A percentile compares a stretch with the other conserved stretches of the same genome.
Conservation (phyloP, 108 stramenopile genomes). For the Parietichytrium sp. region DNA sequence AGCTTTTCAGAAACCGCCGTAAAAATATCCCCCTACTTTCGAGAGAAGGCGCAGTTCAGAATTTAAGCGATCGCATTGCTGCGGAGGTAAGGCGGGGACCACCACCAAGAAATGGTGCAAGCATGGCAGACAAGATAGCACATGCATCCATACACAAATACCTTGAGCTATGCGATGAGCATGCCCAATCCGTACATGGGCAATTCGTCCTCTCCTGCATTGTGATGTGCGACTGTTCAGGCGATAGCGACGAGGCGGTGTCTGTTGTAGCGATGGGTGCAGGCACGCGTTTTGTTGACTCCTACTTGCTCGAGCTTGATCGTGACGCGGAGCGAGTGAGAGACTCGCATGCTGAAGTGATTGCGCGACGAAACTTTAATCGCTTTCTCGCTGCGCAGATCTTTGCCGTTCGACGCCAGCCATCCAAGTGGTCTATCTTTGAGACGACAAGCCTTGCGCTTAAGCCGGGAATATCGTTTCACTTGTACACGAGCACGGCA, state of each 20-base stretch:
- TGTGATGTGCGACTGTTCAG: too few relatives aligned
- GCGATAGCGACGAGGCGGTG: background rate
- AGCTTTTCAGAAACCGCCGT: background rate
- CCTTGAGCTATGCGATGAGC: background rate
- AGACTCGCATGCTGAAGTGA: conserved; percentile 5
- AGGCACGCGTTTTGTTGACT: conserved; percentile 15
- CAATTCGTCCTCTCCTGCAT: background rate
- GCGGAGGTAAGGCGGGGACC: too few relatives aligned
- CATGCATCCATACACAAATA: background rate
- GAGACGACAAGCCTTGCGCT: background rate
- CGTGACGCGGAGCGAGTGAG: background rate
- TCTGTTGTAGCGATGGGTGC: background rate
- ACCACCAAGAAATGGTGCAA: too few relatives aligned
- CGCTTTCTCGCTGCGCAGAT: background rate
- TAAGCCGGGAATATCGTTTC: background rate
- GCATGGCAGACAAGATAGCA: background rate
- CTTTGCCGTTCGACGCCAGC: background rate
- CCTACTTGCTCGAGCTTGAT: background rate
- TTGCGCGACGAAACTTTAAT: background rate
- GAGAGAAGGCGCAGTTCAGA: background rate
- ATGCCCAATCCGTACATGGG: background rate
- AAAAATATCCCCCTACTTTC: background rate
- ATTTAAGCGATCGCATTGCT: too few relatives aligned
- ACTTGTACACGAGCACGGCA: background rate
- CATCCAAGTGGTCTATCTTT: background rate